Evolutionary conservation across 2,329 filamentous ascomycete genomes (phyloP).

Genomic region (Colletotrichum endophyticum): DNA sequence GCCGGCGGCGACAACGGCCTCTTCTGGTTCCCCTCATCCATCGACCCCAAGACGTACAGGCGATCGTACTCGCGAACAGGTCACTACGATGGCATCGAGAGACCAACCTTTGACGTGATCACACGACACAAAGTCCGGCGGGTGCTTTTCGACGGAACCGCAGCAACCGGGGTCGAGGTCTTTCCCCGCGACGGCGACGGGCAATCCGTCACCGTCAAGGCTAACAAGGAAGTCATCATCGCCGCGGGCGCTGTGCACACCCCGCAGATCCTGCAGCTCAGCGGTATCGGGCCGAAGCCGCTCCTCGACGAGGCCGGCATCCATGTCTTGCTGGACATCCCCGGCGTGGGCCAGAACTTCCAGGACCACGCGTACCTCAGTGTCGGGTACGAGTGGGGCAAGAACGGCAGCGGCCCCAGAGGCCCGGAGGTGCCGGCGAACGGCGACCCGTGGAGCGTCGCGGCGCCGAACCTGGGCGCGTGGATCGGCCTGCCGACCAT

Average conservation of each 20-base stretch:
- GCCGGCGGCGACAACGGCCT: constrained; percentile 28
- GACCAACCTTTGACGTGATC: constrained; percentile 27
- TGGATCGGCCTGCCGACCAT: constrained; percentile 25
- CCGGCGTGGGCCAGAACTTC: constrained; percentile 48
- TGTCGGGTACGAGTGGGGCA: constrained; percentile 22
- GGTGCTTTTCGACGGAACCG: constrained; percentile 22
- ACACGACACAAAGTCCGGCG: constrained; percentile 23
- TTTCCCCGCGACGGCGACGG: constrained; percentile 10
- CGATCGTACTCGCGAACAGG: constrained; percentile 29
- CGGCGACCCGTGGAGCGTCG: constrained; percentile 5
- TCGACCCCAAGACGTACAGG: constrained; percentile 21
- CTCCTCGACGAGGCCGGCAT: constrained; percentile 39
- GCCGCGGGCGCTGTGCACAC: constrained; percentile 39
- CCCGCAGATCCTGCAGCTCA: constrained; percentile 46
- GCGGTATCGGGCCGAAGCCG: constrained; percentile 43
- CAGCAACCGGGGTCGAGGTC: constrained; percentile 30
- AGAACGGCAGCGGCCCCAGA: neutral
- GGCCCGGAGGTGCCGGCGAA: neutral
- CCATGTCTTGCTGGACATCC: constrained; percentile 40
- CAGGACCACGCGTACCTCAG: constrained; percentile 39
- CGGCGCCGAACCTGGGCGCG: constrained; percentile 23
- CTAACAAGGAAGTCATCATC: constrained; percentile 38
- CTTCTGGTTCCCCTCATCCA: constrained; percentile 27
- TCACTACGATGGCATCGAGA: constrained; percentile 23
- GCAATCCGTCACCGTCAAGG: constrained; percentile 21